Base-by-base conservation (phyloP, 768 basidiomycete species). In the Holtermannia corniformis region DNA sequence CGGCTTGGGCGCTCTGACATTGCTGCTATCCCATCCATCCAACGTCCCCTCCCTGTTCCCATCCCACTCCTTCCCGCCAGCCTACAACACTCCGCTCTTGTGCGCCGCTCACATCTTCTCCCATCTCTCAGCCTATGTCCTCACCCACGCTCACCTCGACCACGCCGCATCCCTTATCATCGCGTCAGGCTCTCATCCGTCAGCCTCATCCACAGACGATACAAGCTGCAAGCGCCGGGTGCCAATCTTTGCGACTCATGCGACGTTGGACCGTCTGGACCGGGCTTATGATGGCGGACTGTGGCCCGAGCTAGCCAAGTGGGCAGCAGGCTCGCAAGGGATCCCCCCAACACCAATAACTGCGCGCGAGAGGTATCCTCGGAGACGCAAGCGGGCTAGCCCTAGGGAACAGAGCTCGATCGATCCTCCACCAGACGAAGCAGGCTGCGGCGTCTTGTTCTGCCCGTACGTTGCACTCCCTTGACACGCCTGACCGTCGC, bases 131-230 rank as follows among this genome's bases (percentile, higher is more conserved):
- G 86, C 82, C 59, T 93, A 86, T 64, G 76, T 92, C 55, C 76
- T 95, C 60, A 85, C 86, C 4, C 91, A 93, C 66, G 84, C 86
- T 0, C 92, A 97, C 71, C 74, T 96, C 23, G 92, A 97, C 73
- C 92, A 97, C 70, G 79, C 88, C 61, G 81, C 79, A 55, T 82
- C 87, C 40, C 77, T 95, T 24, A 80, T 93, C 50, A 72, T 97
- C 49, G 81, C 85, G 1, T 88, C 91, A 14, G 92, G 90, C 32
- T 83, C 88, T 1, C 67, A 87, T 4, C 70, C 68, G 16, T 7
- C 7, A 37, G 10, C 32, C 32, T 7, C 32, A 37, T 7, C 16
- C 32, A 37, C 32, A 37, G 16, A 16, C 32, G 32, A 37, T 7
- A 16, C 32, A 16, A 37, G 32, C 32, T 16, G 32, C 7, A 25